These are phyloP conservation scores for Floccularia luteovirens DNA, from an alignment of 768 basidiomycete species.

Conservation along the genomic window DNA sequence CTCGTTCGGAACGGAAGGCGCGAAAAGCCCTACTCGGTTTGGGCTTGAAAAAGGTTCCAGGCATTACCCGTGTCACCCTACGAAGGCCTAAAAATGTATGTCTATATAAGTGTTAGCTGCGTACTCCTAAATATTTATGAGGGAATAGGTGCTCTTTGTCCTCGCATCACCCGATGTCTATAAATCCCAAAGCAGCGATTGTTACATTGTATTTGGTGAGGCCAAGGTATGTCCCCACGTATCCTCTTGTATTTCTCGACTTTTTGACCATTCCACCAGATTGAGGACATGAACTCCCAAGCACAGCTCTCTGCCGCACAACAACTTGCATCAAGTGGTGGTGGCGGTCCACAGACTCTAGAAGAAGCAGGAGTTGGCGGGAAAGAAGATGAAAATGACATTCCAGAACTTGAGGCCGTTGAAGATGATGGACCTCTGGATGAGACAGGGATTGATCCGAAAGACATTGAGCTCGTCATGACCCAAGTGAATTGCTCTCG, in stretches of 20 bases:
- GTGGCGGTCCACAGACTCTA: conserved; percentile 34
- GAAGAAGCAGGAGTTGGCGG: conserved; percentile 43
- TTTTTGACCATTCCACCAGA: conserved; percentile 27
- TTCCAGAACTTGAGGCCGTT: conserved; percentile 76
- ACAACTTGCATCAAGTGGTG: conserved; percentile 56
- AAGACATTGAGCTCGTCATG: conserved; percentile 95
- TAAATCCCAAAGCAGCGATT: conserved; percentile 96
- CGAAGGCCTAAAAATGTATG: conserved; percentile 90
- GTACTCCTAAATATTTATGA: conserved; percentile 2
- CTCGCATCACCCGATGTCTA: conserved; percentile 93
- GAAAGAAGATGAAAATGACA: conserved; percentile 71
- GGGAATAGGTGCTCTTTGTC: conserved; percentile 92
- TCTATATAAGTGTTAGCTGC: conserved; percentile 3
- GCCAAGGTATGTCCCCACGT: conserved; percentile 54
- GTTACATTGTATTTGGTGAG: conserved; percentile 99
- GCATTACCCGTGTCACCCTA: conserved; percentile 92
- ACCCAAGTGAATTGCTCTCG: conserved; percentile 80
- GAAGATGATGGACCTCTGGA: conserved; percentile 80
- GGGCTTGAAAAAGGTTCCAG: conserved; percentile 88
- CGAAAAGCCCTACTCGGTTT: conserved; percentile 87
- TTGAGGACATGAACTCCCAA: conserved; percentile 83
- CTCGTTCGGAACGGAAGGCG: conserved; percentile 90
- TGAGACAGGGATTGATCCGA: conserved; percentile 84
- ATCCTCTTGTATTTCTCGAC: not conserved
- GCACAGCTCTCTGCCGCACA: conserved; percentile 74